Evolutionary conservation across 371 early-diverging fungal genomes (phyloP), one percentile per base, ranked within the genome.

Genomic region (Mucor racemosus): DNA sequence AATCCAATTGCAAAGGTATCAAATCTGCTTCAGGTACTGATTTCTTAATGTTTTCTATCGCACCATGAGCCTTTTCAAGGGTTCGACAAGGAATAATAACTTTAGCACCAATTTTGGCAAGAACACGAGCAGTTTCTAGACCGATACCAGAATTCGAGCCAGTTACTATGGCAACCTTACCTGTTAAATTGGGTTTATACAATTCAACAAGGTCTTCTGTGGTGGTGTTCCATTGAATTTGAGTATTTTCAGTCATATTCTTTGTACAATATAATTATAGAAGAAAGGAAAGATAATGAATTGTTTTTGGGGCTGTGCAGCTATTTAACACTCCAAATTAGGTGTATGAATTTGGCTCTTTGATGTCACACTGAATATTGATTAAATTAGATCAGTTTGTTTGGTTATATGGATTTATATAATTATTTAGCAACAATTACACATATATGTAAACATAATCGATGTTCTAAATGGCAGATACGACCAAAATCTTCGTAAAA

Each of bases 131-230:
- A 7, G 41, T 63, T 11, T 54, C 63, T 0, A 63, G 13, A 7
- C 63, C 63, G 15, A 68, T 75, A 57, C 93, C 92, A 14, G 82
- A 72, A 64, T 85, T 88, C 9, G 82, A 86, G 33, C 94, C 94
- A 19, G 92, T 91, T 31, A 93, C 87, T 40, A 93, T 82, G 42
- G 84, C 88, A 38, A 81, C 64, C 71, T 89, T 89, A 19, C 86
- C 87, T 17, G 76, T 65, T 17, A 89, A 77, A 60, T 86, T 77
- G 8, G 89, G 41, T 0, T 63, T 39, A 41, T 55, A 63, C 10
- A 63, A n/a, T 34, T 55, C 41, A 4, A 55, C 41, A 34, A 65
- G n/a, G 5, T 58, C 48, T 21, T 46, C 39, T n/a, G 38, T 58
- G 21, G 58, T 34, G 7, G 55, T 55, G 9, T 44, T 44, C 44